Evolutionary conservation across 2,329 filamentous ascomycete genomes (phyloP).

Genomic region (Phialocephala subalpina): DNA sequence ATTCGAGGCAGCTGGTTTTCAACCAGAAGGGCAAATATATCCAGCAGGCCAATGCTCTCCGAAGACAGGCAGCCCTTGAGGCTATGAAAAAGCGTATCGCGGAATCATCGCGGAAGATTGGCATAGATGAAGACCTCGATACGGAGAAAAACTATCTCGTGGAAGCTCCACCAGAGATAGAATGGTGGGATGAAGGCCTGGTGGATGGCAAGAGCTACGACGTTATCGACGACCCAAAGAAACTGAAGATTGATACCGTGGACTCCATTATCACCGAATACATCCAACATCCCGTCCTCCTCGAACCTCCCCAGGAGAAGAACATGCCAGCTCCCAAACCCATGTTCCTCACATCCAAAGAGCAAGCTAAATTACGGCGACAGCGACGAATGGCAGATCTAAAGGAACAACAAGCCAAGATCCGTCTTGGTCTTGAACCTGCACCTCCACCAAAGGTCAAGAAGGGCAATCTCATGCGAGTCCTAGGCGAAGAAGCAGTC

Average conservation of each 20-base stretch:
- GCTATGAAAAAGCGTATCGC: slow-evolving; percentile 95
- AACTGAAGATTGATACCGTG: slow-evolving; percentile 76
- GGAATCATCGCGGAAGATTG: slow-evolving; percentile 85
- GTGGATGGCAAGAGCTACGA: slow-evolving; percentile 80
- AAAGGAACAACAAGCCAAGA: slow-evolving; percentile 97
- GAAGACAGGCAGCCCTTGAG: slow-evolving; percentile 88
- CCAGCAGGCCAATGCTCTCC: slow-evolving; percentile 87
- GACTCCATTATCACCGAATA: slow-evolving; percentile 91
- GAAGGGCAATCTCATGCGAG: slow-evolving; percentile 96
- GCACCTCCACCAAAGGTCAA: slow-evolving; percentile 96
- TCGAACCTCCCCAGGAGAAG: slow-evolving; percentile 92
- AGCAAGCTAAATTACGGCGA: slow-evolving; percentile 89
- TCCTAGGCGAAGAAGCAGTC: slow-evolving; percentile 84
- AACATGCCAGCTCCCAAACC: slow-evolving; percentile 81
- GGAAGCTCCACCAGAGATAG: slow-evolving; percentile 83
- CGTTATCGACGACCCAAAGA: slow-evolving; percentile 67
- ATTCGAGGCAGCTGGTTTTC: slow-evolving; percentile 82
- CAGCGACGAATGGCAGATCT: slow-evolving; percentile 91
- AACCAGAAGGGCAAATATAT: slow-evolving; percentile 98
- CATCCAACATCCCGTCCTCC: slow-evolving; percentile 89
- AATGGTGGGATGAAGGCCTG: slow-evolving; percentile 97
- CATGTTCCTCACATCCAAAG: slow-evolving; percentile 90
- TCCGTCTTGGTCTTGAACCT: slow-evolving; percentile 86
- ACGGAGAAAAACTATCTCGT: slow-evolving; percentile 90
- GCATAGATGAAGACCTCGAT: slow-evolving; percentile 89